Percentiles rank a stretch among this genome's conserved stretches.
Conservation (phyloP, 768 basidiomycete genomes). For the Kwoniella newhampshirensis region DNA sequence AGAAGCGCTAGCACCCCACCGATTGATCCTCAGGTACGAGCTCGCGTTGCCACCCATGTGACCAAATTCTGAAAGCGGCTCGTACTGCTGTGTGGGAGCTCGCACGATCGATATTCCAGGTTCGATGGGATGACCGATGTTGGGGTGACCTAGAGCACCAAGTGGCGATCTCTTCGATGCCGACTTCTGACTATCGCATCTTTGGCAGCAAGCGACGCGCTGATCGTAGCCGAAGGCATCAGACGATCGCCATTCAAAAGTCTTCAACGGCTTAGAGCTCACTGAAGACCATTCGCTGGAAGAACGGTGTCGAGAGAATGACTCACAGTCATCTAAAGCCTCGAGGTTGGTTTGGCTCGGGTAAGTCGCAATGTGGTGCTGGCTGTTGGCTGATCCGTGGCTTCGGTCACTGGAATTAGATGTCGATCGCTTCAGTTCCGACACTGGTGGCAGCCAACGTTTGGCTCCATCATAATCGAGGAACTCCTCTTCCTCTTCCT, state of each 20-base stretch:
- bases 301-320: constrained; percentile 3
- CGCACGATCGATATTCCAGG: constrained; percentile 22
- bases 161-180: neutral
- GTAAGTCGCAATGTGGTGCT: neutral
- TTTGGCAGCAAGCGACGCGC: constrained; percentile 7
- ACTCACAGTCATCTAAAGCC: constrained; percentile 4
- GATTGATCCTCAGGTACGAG: constrained; percentile 2
- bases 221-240: constrained; percentile 9
- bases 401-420: constrained; percentile 26
- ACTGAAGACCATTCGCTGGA: constrained; percentile 10
- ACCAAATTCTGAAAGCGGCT: neutral
- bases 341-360: constrained; percentile 6
- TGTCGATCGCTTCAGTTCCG: constrained; percentile 25
- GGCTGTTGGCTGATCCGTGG: constrained; percentile 8
- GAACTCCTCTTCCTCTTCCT: constrained; percentile 41
- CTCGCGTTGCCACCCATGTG: neutral
- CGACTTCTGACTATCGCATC: constrained; percentile 3
- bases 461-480: constrained; percentile 45
- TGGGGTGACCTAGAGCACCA: neutral
- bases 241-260: constrained; percentile 2
- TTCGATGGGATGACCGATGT: constrained; percentile 9
- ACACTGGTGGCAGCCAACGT: constrained; percentile 30
- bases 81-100: constrained; percentile 3
- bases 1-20: constrained; percentile 19
- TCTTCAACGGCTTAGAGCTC: constrained; percentile 1